Percentiles rank a stretch among this genome's conserved stretches.
Evolutionary conservation across 164 flowering plant species (phyloP).

Genomic region (Tetracentron sinense): DNA sequence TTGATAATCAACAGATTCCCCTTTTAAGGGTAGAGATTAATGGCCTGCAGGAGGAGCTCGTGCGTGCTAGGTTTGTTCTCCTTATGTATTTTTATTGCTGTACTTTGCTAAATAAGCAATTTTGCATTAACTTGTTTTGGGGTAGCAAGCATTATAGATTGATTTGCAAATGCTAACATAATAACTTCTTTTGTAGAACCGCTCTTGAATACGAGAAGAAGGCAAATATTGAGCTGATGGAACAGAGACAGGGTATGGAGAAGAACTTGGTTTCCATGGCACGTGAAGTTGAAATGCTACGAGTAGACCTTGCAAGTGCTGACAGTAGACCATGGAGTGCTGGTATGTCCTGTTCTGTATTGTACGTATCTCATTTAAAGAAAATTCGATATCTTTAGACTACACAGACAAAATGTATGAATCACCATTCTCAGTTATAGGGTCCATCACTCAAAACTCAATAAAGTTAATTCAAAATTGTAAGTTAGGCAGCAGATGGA

Average conservation of each 20-base stretch:
- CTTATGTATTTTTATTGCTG: neutral
- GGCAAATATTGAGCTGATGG: conserved; percentile 69
- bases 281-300: conserved; percentile 88
- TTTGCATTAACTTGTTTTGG: neutral
- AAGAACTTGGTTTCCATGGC: conserved; percentile 89
- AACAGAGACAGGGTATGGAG: conserved; percentile 87
- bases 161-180: conserved; percentile 7
- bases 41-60: conserved; percentile 73
- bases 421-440: too few relatives aligned
- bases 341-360: conserved; percentile 41
- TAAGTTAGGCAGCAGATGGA: too few relatives aligned
- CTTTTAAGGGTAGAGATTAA: conserved; percentile 60
- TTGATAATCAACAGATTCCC: conserved; percentile 79
- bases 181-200: conserved; percentile 36
- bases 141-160: neutral
- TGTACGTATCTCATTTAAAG: too few relatives aligned
- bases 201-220: conserved; percentile 89
- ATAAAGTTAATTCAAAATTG: too few relatives aligned
- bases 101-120: neutral
- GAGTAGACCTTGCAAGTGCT: conserved; percentile 58
- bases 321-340: conserved; percentile 70
- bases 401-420: too few relatives aligned
- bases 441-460: too few relatives aligned
- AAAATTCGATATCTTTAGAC: too few relatives aligned
- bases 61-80: conserved; percentile 51